Evolutionary conservation across 441 rosid species (phyloP).

Genomic region (Croton laevigatus): DNA sequence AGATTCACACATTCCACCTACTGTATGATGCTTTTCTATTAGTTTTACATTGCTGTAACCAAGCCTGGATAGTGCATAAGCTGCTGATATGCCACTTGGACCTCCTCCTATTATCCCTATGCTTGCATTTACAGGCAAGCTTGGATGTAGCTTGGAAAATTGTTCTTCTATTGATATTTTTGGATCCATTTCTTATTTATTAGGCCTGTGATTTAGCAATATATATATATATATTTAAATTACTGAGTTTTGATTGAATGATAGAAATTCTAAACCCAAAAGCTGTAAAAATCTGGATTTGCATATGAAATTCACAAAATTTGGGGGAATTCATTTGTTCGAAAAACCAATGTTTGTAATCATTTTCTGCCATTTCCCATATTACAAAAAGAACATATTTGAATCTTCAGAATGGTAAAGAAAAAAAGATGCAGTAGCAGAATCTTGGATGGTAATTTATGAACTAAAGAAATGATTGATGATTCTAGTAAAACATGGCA

Average conservation of each 20-base stretch:
- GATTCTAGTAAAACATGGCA: too few species aligned
- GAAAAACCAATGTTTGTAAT: background rate
- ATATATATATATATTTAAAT: slow-evolving; percentile 7
- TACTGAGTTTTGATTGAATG: background rate
- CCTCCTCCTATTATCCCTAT: slow-evolving; percentile 67
- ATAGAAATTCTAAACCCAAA: slow-evolving; percentile 4
- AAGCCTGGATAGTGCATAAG: slow-evolving; percentile 56
- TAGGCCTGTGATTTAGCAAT: slow-evolving; percentile 13
- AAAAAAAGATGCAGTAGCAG: too few species aligned
- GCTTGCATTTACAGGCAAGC: slow-evolving; percentile 49
- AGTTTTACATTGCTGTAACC: slow-evolving; percentile 55
- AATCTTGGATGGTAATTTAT: too few species aligned
- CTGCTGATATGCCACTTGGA: slow-evolving; percentile 68
- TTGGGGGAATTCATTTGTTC: background rate
- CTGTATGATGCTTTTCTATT: slow-evolving; percentile 60
- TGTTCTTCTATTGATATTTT: slow-evolving; percentile 49
- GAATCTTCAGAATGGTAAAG: too few species aligned
- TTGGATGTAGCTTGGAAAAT: slow-evolving; percentile 60
- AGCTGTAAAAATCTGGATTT: background rate
- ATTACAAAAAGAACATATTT: too few species aligned
- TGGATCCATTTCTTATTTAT: slow-evolving; percentile 37
- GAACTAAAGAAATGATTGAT: too few species aligned
- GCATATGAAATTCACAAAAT: background rate
- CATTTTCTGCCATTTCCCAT: too few species aligned
- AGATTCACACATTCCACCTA: slow-evolving; percentile 75